These are phyloP conservation scores for Sugiyamaella lignohabitans DNA, from an alignment of 805 yeast species.

Conservation along the genomic window DNA sequence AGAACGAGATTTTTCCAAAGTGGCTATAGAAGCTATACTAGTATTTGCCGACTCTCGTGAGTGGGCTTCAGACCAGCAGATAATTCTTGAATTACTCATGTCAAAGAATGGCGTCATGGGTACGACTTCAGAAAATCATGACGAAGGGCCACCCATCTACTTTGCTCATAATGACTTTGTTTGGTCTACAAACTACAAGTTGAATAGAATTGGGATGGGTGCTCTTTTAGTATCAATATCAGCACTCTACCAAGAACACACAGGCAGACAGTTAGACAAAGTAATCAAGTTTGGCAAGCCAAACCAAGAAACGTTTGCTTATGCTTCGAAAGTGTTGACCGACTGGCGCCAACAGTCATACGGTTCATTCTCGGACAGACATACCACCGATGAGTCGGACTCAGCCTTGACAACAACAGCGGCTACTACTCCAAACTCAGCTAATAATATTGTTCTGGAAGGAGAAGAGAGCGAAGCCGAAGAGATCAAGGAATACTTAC, in stretches of 20 bases:
- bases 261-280: constrained; percentile 47
- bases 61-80: constrained; percentile 77
- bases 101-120: constrained; percentile 60
- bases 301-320: constrained; percentile 68
- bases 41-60: constrained; percentile 89
- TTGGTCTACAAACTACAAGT: constrained; percentile 77
- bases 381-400: constrained; percentile 37
- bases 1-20: constrained; percentile 19
- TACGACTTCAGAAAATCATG: constrained; percentile 55
- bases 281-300: constrained; percentile 81
- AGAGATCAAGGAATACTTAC: constrained; percentile 26
- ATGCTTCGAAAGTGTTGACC: constrained; percentile 65
- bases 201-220: constrained; percentile 88
- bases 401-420: not conserved
- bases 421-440: not conserved
- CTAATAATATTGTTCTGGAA: not conserved
- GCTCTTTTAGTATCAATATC: constrained; percentile 65
- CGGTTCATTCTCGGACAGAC: constrained; percentile 41
- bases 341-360: constrained; percentile 74
- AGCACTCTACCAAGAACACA: constrained; percentile 48
- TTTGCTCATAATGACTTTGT: constrained; percentile 78
- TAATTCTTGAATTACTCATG: constrained; percentile 65
- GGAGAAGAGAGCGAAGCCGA: constrained; percentile 34
- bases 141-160: constrained; percentile 61
- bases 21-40: constrained; percentile 64